Evolutionary conservation across 2,329 filamentous ascomycete species (phyloP), one percentile per base, ranked within the genome.

Genomic region (Sporothrix variecibatus): DNA sequence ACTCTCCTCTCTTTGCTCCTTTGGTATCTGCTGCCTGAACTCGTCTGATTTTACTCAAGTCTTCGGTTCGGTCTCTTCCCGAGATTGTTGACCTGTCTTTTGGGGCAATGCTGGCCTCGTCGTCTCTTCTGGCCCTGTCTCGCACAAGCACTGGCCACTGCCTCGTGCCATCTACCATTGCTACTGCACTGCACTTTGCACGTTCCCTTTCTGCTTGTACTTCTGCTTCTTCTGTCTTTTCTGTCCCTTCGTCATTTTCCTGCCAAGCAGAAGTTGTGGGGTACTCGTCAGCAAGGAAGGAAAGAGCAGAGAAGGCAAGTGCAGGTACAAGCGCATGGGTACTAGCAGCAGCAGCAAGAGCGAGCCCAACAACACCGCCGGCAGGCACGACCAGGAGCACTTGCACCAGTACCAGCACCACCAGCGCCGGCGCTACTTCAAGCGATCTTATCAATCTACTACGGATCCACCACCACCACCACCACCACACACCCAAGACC

Each of bases 391-490:
- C 58, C 62, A 64, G 17, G 17, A 51, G 17, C 49, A n/a, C 49
- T n/a, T 20, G 7, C 51, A 53, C 20, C 20, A 46, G 20, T 11
- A 23, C 51, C 51, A 53, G 23, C 51, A 51, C 17, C 15, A 17
- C 34, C 23, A 64, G 28, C n/a, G 26, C 71, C 43, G 60, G 31
- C 49, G 62, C 72, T 28, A n/a, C 72, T 34, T 46, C 40, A 68
- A 68, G 72, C 64, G 38, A 73, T 67, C 51, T 73, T 73, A 68
- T 73, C 72, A 73, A 73, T 73, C 62, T 68, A 31, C 62, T 68
- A 31, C 43, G 31, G 64, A 46, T 49, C 60, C 71, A 65, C 60
- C 71, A 62, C 53, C 15, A 31, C 65, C 23, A 12, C 38, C 5
- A 9, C n/a, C 23, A 26, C n/a, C 11, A 58, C 6, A 31, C 26